These are phyloP conservation scores for Galerina sulciceps DNA, from an alignment of 768 basidiomycete genomes.

Conservation along the genomic window DNA sequence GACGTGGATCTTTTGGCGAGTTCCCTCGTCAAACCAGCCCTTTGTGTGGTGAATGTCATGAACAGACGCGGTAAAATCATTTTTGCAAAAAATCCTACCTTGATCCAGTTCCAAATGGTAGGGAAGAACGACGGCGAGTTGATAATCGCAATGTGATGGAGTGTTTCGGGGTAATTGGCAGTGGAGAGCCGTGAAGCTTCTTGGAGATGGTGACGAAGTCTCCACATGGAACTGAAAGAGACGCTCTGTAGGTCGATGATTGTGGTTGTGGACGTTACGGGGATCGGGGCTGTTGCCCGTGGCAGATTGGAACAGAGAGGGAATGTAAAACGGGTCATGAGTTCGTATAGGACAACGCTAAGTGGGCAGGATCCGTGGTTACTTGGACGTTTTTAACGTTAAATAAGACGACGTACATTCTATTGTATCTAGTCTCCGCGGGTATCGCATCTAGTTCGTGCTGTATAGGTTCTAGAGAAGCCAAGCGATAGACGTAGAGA, in stretches of 20 bases:
- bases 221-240: constrained; percentile 70
- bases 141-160: constrained; percentile 68
- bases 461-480: constrained; percentile 60
- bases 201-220: constrained; percentile 70
- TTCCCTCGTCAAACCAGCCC: constrained; percentile 83
- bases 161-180: constrained; percentile 82
- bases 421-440: constrained; percentile 60
- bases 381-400: not conserved
- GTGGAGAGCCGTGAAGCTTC: constrained; percentile 77
- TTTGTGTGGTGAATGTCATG: constrained; percentile 22
- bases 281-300: constrained; percentile 50
- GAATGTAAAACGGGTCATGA: constrained; percentile 66
- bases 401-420: constrained; percentile 57
- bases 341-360: constrained; percentile 70
- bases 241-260: constrained; percentile 77
- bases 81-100: constrained; percentile 43
- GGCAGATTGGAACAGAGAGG: constrained; percentile 67
- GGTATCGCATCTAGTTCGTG: constrained; percentile 63
- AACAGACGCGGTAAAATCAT: not conserved
- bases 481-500: constrained; percentile 76
- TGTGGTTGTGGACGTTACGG: constrained; percentile 62
- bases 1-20: constrained; percentile 77
- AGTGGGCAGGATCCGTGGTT: not conserved
- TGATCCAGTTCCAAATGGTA: constrained; percentile 85
- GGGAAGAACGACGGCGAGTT: constrained; percentile 86